Evolutionary conservation across 73 alveolate species (phyloP).

Genomic region (Tetrahymena borealis): DNA sequence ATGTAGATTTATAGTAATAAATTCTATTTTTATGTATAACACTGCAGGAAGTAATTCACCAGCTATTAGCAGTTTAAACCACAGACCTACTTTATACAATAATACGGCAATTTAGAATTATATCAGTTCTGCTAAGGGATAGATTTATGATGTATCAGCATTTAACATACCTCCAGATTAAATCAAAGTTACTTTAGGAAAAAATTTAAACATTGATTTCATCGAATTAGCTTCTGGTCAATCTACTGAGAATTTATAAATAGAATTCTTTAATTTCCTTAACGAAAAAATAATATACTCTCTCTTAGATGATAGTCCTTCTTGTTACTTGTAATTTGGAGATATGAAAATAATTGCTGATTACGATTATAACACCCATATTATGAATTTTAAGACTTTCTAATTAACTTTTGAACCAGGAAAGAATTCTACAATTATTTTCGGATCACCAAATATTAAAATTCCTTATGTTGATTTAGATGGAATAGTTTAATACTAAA

Average conservation of each 20-base stretch:
- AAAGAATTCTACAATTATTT: background rate
- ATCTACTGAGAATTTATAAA: background rate
- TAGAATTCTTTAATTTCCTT: background rate
- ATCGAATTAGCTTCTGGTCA: background rate
- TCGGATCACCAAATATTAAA: background rate
- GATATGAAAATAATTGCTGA: background rate
- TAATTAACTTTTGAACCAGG: background rate
- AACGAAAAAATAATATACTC: background rate
- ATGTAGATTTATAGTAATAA: background rate
- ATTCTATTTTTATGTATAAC: background rate
- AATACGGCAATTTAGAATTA: background rate
- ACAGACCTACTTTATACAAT: background rate
- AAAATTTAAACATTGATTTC: background rate
- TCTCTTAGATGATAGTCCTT: background rate
- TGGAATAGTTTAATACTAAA: background rate
- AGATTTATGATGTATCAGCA: background rate
- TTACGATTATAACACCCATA: background rate
- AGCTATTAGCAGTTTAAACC: background rate
- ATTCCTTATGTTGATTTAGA: background rate
- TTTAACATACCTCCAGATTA: background rate
- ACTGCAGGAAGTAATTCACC: background rate
- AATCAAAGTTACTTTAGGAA: background rate
- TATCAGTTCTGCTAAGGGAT: background rate
- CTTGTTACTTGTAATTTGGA: background rate
- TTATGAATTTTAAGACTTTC: background rate